Percentiles rank a stretch among this genome's conserved stretches.
Conservation (phyloP, 2,329 filamentous ascomycete species). For the Aspergillus oerlinghausenensis region DNA sequence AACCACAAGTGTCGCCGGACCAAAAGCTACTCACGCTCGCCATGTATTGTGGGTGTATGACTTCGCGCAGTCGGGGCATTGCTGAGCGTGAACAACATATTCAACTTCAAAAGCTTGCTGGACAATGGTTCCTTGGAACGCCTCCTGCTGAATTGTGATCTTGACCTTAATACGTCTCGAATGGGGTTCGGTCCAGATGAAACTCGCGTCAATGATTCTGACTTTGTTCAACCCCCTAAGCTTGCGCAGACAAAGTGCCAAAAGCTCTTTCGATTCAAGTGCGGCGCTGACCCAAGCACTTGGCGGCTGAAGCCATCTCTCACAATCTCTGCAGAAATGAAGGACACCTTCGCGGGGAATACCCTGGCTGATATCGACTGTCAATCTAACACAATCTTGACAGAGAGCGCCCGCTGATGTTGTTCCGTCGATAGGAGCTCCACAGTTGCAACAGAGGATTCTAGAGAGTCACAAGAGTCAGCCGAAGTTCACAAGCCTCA, state of each 20-base stretch:
- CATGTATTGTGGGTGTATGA: constrained; percentile 96
- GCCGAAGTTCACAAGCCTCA: constrained; percentile 10
- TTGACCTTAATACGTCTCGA: constrained; percentile 89
- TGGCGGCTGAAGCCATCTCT: constrained; percentile 87
- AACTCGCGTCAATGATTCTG: constrained; percentile 89
- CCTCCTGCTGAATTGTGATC: constrained; percentile 80
- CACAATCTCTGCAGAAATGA: constrained; percentile 91
- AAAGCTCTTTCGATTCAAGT: constrained; percentile 84
- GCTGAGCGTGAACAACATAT: constrained; percentile 84
- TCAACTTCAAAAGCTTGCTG: constrained; percentile 96
- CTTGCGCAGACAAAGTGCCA: constrained; percentile 87
- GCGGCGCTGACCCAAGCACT: constrained; percentile 77
- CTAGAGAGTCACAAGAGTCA: constrained; percentile 37
- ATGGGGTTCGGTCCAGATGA: constrained; percentile 98
- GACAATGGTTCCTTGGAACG: constrained; percentile 63
- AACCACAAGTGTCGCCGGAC: not conserved
- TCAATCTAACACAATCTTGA: constrained; percentile 92
- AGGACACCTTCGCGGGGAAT: constrained; percentile 87
- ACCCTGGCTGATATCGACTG: constrained; percentile 84
- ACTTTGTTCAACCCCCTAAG: constrained; percentile 82
- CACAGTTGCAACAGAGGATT: constrained; percentile 98
- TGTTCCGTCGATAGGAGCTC: constrained; percentile 90
- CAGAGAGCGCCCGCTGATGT: constrained; percentile 81
- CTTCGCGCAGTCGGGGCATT: constrained; percentile 93
- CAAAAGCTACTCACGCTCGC: constrained; percentile 53